These are phyloP conservation scores for Cicer bijugum DNA, from an alignment of 306 rosid species.

Conservation along the genomic window DNA sequence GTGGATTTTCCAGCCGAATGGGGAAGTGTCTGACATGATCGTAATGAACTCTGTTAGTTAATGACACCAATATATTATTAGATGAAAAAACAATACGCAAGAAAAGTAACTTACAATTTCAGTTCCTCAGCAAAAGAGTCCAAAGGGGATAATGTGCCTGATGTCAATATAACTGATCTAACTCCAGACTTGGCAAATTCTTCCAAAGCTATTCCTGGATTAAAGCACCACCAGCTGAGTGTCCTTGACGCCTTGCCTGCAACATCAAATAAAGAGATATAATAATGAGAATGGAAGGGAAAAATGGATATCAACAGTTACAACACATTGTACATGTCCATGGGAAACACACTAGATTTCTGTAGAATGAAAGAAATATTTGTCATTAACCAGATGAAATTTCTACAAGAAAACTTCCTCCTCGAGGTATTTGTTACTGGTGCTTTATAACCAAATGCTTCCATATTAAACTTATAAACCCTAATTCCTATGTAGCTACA, in stretches of 20 bases:
- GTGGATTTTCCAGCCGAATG: slow-evolving; percentile 88
- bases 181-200: slow-evolving; percentile 65
- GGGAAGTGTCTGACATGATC: slow-evolving; percentile 78
- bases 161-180: slow-evolving; percentile 88
- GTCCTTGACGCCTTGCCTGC: slow-evolving; percentile 82
- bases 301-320: slow-evolving; percentile 26
- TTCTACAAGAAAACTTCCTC: slow-evolving; percentile 35
- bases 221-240: slow-evolving; percentile 99
- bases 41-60: slow-evolving; percentile 43
- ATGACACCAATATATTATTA: slow-evolving; percentile 38
- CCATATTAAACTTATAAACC: slow-evolving; percentile 31
- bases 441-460: slow-evolving; percentile 25
- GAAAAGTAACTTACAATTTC: slow-evolving; percentile 65
- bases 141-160: slow-evolving; percentile 92
- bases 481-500: slow-evolving; percentile 12
- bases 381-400: slow-evolving; percentile 31
- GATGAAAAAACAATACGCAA: slow-evolving; percentile 39
- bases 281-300: slow-evolving; percentile 40
- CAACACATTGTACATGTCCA: slow-evolving; percentile 20
- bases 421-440: background rate
- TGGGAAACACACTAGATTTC: slow-evolving; percentile 34
- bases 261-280: slow-evolving; percentile 43
- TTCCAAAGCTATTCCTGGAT: slow-evolving; percentile 97
- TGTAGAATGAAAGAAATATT: slow-evolving; percentile 31
- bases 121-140: slow-evolving; percentile 91